phyloP scores from a whole-genome alignment of 345 rosid species.

The Raphanus raphanistrum region DNA sequence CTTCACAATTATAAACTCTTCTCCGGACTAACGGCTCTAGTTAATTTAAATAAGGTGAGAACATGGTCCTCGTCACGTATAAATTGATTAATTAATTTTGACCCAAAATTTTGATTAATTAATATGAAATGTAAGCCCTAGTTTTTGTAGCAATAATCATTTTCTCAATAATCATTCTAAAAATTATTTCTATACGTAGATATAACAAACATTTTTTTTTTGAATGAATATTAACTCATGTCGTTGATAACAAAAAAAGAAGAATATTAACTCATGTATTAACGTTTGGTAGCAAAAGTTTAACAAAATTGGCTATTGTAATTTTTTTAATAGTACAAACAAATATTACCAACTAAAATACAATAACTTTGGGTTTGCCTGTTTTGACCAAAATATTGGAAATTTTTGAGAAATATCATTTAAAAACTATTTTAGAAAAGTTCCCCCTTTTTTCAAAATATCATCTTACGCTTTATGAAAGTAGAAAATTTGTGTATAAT shows the following conservation, averaged over 20 bases:
- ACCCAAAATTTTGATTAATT: neutral
- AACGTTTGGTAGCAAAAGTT: neutral
- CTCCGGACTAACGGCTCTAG: conserved; percentile 16
- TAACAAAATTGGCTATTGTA: neutral
- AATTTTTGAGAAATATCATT: neutral
- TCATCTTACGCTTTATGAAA: neutral
- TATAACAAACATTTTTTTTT: neutral
- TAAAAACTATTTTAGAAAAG: too few relatives aligned
- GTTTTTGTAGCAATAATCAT: conserved; percentile 6
- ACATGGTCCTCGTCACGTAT: neutral
- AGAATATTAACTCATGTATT: too few relatives aligned
- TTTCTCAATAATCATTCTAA: neutral
- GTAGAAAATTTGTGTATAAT: neutral
- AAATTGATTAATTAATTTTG: neutral
- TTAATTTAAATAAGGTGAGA: conserved; percentile 6
- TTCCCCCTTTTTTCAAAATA: neutral
- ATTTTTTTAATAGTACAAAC: neutral
- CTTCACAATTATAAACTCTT: conserved; percentile 17
- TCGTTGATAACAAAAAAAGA: too few relatives aligned
- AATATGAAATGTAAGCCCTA: conserved; percentile 11
- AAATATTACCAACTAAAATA: neutral
- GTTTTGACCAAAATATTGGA: neutral
- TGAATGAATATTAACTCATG: too few relatives aligned
- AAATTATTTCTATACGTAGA: neutral
- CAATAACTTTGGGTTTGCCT: neutral